A percentile compares a stretch with the other conserved stretches of the same genome.
Evolutionary conservation across 148 eudicot species (phyloP).

Genomic region (Rhododendron henanense): DNA sequence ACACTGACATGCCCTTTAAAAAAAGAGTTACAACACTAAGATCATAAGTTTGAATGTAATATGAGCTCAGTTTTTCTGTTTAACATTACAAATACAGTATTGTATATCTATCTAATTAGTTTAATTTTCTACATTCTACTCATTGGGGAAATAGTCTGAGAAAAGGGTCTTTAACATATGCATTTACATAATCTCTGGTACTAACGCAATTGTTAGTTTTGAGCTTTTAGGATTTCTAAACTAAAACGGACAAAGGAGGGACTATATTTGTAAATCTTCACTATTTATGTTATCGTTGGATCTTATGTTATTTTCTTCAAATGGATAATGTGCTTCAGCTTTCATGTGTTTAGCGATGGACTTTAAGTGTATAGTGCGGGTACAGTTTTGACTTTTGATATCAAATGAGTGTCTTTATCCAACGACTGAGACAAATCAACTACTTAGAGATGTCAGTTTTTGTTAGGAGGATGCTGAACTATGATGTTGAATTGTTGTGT

Average conservation of each 20-base stretch:
- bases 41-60: background rate
- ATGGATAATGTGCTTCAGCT: background rate
- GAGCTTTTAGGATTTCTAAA: background rate
- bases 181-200: background rate
- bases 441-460: background rate
- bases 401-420: background rate
- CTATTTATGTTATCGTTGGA: background rate
- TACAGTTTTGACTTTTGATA: background rate
- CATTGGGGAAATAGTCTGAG: background rate
- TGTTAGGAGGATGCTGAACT: background rate
- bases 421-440: background rate
- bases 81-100: background rate
- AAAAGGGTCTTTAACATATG: background rate
- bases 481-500: background rate
- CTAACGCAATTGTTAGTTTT: background rate
- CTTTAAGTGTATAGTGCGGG: background rate
- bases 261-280: background rate
- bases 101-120: background rate
- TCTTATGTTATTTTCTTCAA: background rate
- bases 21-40: background rate
- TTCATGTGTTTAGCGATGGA: background rate
- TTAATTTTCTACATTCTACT: background rate
- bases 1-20: background rate
- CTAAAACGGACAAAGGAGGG: background rate
- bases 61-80: background rate